Base-by-base conservation (phyloP, 768 basidiomycete species). In the Termitomyces sp. region DNA sequence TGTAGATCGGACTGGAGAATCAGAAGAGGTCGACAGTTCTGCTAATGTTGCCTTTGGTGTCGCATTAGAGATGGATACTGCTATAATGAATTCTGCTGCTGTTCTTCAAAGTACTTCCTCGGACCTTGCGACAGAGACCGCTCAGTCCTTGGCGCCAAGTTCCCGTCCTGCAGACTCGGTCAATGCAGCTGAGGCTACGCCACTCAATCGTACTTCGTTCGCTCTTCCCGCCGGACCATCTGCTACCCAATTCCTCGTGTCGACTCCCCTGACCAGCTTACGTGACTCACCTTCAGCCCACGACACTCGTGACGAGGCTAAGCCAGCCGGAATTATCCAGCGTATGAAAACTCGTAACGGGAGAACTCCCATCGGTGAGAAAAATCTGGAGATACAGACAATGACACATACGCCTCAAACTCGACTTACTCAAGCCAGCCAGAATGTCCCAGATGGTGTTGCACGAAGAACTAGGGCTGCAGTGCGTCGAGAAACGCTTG, bases 281-380 rank as follows among this genome's bases (percentile, higher is more conserved):
- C 35, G 30, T 24, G 32, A 33, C 51, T 41, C 52, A 33, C 35
- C 48, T 50, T 18, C 54, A 24, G 28, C 26, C 1, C 11, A n/a
- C 36, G 55, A 58, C 1, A 32, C 41, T 38, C 41, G 7, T 24
- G 58, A 58, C 13, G 53, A 52, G 1, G 24, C 41, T 41, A 51
- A 53, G 28, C 32, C 52, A 4, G 36, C 70, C 5, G 72, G 75
- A 9, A 66, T 76, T 11, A 57, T 71, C 14, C 72, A 70, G 47
- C 72, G 75, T 50, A 80, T 78, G 72, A 80, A 73, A 68, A 69
- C 71, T 48, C 74, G 78, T 18, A 59, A 66, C 49, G 76, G 76
- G 1, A 71, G 66, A 54, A 56, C 69, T 36, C 66, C 60, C n/a
- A 58, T 48, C 45, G 52, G 38, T 30, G 55, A 55, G 18, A 55